Evolutionary conservation across 2,329 filamentous ascomycete species (phyloP).

Genomic region (Magnaporthiopsis incrustans): DNA sequence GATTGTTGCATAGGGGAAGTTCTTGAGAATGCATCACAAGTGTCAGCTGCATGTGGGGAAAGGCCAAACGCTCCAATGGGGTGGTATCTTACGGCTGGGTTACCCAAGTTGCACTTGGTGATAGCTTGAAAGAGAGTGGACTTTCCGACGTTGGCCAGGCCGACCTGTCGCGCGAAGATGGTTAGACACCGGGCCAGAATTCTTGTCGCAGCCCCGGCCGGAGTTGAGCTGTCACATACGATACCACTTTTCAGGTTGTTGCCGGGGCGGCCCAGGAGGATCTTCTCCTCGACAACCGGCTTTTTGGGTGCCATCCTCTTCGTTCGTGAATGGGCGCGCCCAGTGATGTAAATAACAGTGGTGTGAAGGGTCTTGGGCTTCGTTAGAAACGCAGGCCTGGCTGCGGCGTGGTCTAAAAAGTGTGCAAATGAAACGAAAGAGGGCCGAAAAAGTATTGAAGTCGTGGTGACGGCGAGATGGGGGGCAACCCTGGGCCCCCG

Average conservation of each 20-base stretch:
- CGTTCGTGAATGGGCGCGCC: conserved; percentile 43
- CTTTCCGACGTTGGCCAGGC: conserved; percentile 98
- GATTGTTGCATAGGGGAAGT: conserved; percentile 98
- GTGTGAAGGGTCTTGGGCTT: not conserved
- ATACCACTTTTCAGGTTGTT: conserved; percentile 99
- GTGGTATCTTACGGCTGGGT: conserved; percentile 70
- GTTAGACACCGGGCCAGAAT: conserved; percentile 12
- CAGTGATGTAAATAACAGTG: conserved; percentile 35
- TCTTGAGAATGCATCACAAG: conserved; percentile 41
- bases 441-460: conserved; percentile 27
- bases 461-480: conserved; percentile 27
- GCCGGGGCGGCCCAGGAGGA: conserved; percentile 88
- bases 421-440: conserved; percentile 46
- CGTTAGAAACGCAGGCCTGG: conserved; percentile 5
- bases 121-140: conserved; percentile 99
- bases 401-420: conserved; percentile 31
- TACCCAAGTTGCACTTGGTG: conserved; percentile 94
- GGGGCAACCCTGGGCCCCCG: not conserved
- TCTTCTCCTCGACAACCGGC: conserved; percentile 82
- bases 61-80: conserved; percentile 9
- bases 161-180: conserved; percentile 53
- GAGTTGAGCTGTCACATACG: conserved; percentile 46
- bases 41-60: conserved; percentile 7
- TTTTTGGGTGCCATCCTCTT: conserved; percentile 93
- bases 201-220: not conserved